Conservation (phyloP, 2,329 filamentous ascomycete genomes). For the Ceratocystis harringtonii region DNA sequence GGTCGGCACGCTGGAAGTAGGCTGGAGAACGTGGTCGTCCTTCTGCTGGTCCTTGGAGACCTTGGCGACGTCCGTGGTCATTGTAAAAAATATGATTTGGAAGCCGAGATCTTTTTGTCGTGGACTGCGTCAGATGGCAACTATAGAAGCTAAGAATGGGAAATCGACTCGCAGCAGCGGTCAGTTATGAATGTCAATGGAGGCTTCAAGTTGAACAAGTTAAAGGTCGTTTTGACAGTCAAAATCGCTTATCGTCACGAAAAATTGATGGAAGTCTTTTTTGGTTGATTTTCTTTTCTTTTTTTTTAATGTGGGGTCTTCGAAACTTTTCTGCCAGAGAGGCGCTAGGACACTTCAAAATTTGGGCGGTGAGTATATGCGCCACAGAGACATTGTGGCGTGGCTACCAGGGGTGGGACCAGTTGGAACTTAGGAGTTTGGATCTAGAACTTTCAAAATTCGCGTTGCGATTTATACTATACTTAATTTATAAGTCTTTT, state of each 20-base stretch:
- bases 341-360: background rate
- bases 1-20: constrained; percentile 61
- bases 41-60: constrained; percentile 30
- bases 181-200: too few species aligned
- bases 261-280: constrained; percentile 1
- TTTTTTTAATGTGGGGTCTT: constrained; percentile 13
- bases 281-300: background rate
- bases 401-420: background rate
- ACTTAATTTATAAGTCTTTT: too few species aligned
- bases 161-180: background rate
- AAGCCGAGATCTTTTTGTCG: too few species aligned
- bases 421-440: background rate
- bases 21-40: constrained; percentile 79
- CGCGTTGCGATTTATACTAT: too few species aligned
- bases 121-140: background rate
- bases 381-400: background rate
- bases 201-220: background rate
- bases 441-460: background rate
- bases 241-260: background rate
- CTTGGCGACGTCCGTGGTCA: constrained; percentile 36
- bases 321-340: constrained; percentile 7
- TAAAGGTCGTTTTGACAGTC: background rate
- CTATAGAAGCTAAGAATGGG: background rate
- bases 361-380: background rate
- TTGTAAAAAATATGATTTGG: constrained; percentile 17